Evolutionary conservation across 2,329 filamentous ascomycete species (phyloP).

Genomic region (Trichophyton equinum): DNA sequence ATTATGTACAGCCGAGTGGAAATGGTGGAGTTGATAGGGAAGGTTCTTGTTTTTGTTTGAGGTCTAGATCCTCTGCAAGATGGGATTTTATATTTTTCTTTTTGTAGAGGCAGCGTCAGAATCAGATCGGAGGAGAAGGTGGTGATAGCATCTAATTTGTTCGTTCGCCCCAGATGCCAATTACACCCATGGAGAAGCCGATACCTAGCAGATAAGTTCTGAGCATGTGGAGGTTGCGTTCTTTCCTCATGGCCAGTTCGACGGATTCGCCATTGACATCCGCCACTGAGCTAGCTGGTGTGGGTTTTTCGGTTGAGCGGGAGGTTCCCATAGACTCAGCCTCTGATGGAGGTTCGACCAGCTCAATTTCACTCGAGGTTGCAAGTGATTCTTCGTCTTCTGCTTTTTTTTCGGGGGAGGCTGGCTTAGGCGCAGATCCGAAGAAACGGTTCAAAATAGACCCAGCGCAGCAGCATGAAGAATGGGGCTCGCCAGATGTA

Average conservation of each 20-base stretch:
- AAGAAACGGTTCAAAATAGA: neutral
- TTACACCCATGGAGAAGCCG: conserved; percentile 35
- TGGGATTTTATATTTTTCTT: neutral
- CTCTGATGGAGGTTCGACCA: conserved; percentile 11
- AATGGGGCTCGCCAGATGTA: neutral
- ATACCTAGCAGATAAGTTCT: conserved; percentile 30
- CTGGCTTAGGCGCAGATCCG: neutral
- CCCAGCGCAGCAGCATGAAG: neutral
- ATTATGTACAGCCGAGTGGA: neutral
- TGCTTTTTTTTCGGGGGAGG: conserved; percentile 17
- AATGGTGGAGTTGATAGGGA: neutral
- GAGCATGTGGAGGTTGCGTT: conserved; percentile 28
- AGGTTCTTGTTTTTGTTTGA: neutral
- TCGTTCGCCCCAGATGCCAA: conserved; percentile 38
- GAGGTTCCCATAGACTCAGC: conserved; percentile 6
- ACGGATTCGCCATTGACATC: conserved; percentile 36
- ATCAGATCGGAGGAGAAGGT: neutral
- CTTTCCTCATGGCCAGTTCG: conserved; percentile 32
- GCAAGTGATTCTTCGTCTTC: conserved; percentile 13
- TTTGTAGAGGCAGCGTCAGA: neutral
- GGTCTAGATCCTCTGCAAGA: neutral
- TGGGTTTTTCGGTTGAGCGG: neutral
- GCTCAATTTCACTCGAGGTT: conserved; percentile 14
- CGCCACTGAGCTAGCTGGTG: conserved; percentile 18
- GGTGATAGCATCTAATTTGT: neutral